These are phyloP conservation scores for Pichia norvegensis DNA, from an alignment of 1,139 yeast genomes.

Conservation along the genomic window DNA sequence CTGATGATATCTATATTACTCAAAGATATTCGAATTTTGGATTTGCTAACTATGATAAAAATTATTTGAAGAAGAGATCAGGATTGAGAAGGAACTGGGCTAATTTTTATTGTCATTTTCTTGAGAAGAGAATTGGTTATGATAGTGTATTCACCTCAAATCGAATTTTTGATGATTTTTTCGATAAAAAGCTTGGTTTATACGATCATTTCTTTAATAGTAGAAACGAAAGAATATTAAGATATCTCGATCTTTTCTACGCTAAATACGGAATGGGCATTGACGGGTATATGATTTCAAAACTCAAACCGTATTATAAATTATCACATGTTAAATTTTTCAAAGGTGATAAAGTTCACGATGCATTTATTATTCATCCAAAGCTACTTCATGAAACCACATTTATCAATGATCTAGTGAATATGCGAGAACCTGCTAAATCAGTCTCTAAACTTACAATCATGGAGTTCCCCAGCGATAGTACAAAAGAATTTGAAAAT, in stretches of 20 bases:
- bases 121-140: not conserved
- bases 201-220: not conserved
- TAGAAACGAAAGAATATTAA: not conserved
- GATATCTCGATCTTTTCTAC: not conserved
- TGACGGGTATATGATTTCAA: not conserved
- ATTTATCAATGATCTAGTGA: not conserved
- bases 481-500: not conserved
- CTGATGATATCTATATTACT: not conserved
- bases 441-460: not conserved
- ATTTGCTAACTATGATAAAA: not conserved
- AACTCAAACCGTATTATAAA: not conserved
- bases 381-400: not conserved
- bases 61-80: not conserved
- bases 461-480: not conserved
- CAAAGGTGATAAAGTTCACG: not conserved
- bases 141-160: not conserved
- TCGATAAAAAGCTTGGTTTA: too few species aligned
- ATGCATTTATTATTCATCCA: not conserved
- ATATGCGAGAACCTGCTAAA: not conserved
- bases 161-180: not conserved
- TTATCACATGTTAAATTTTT: not conserved
- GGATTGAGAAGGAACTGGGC: not conserved
- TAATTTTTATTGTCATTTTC: not conserved
- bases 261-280: not conserved
- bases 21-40: not conserved